Percentiles rank a stretch among this genome's conserved stretches.
Evolutionary conservation across 1,139 yeast species (phyloP).

Genomic region (Suhomyces coccinellae): DNA sequence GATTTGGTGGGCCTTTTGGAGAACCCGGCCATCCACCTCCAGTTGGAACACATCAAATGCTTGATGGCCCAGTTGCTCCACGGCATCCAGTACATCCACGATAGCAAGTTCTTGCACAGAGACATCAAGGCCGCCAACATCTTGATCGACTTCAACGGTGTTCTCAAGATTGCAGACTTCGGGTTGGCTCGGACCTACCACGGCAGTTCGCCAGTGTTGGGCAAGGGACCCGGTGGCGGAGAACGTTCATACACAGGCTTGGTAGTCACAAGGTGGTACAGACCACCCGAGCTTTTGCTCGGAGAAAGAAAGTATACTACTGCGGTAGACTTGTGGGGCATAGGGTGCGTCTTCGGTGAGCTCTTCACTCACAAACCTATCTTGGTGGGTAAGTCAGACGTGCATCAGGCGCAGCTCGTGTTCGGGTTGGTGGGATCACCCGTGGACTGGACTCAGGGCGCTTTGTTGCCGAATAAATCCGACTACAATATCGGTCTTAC

Average conservation of each 20-base stretch:
- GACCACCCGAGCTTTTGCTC: constrained; percentile 89
- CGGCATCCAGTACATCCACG: constrained; percentile 84
- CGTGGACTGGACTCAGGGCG: constrained; percentile 65
- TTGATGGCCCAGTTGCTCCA: constrained; percentile 73
- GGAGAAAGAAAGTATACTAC: constrained; percentile 89
- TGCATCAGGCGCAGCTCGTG: constrained; percentile 85
- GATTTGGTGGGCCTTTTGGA: constrained; percentile 92
- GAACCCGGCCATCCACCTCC: constrained; percentile 68
- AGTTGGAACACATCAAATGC: constrained; percentile 75
- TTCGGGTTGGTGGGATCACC: constrained; percentile 87
- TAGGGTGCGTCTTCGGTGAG: constrained; percentile 96
- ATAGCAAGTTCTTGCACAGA: constrained; percentile 70
- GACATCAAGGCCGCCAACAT: constrained; percentile 96
- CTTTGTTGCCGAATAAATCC: constrained; percentile 58
- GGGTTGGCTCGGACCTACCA: constrained; percentile 81
- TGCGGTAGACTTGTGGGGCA: constrained; percentile 96
- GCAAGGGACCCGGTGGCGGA: constrained; percentile 71
- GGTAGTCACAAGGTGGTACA: constrained; percentile 96
- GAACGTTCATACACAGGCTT: constrained; percentile 78
- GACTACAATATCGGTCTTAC: constrained; percentile 45
- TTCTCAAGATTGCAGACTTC: constrained; percentile 84
- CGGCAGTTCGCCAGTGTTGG: constrained; percentile 63
- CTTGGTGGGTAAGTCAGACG: constrained; percentile 79
- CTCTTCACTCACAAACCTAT: constrained; percentile 80
- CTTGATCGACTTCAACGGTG: constrained; percentile 72